A percentile compares a stretch with the other conserved stretches of the same genome.
Evolutionary conservation across 805 yeast genomes (phyloP).

Genomic region (Kodamaea restingae): DNA sequence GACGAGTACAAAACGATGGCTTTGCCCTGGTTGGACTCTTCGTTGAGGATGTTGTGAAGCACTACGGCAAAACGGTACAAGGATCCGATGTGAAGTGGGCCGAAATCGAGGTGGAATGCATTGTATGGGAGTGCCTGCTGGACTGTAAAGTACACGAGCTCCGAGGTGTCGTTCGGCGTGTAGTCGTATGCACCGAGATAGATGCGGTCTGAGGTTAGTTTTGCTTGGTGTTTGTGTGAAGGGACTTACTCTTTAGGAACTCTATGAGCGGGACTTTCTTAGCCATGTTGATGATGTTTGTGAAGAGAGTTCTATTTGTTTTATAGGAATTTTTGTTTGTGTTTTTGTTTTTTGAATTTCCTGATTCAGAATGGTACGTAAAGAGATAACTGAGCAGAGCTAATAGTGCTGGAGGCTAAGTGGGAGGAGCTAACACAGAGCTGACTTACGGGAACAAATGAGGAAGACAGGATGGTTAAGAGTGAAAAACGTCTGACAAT

Average conservation of each 20-base stretch:
- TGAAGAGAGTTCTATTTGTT: not conserved
- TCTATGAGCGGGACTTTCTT: slow-evolving; percentile 36
- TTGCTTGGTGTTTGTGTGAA: not conserved
- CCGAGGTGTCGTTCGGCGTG: slow-evolving; percentile 71
- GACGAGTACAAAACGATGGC: slow-evolving; percentile 90
- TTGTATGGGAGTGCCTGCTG: slow-evolving; percentile 92
- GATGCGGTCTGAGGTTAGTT: slow-evolving; percentile 52
- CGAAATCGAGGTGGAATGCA: slow-evolving; percentile 94
- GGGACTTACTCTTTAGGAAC: slow-evolving; percentile 40
- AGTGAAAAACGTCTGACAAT: too few relatives aligned
- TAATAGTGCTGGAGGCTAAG: too few relatives aligned
- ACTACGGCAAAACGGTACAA: slow-evolving; percentile 93
- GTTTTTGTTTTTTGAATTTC: slow-evolving; percentile 6
- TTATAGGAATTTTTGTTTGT: slow-evolving; percentile 2
- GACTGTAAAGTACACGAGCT: slow-evolving; percentile 80
- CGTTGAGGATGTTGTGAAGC: slow-evolving; percentile 86
- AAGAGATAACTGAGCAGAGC: slow-evolving; percentile 1
- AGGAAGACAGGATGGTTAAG: not conserved
- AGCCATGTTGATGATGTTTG: not conserved
- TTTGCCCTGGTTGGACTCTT: slow-evolving; percentile 74
- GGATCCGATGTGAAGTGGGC: slow-evolving; percentile 92
- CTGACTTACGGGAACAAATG: too few relatives aligned
- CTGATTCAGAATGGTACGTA: not conserved
- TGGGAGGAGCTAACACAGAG: too few relatives aligned
- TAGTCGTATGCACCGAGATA: slow-evolving; percentile 87